phyloP scores from a whole-genome alignment of 257 asterid genomes.

The Solanum sejunctum region DNA sequence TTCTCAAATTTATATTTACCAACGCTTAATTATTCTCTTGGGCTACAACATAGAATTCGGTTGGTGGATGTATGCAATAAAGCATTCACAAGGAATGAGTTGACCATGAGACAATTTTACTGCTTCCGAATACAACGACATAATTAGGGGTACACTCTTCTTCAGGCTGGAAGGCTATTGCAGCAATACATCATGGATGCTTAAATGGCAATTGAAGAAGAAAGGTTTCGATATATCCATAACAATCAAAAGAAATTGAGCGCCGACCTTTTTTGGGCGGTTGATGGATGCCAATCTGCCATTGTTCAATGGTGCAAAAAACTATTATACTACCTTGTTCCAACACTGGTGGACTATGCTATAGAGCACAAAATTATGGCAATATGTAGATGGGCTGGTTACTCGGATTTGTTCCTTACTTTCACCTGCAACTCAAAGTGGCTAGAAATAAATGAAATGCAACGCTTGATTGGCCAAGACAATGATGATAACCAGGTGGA shows the following conservation, averaged over 20 bases:
- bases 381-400: not conserved
- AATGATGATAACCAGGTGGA: not conserved
- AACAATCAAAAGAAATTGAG: not conserved
- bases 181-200: too few species aligned
- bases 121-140: too few species aligned
- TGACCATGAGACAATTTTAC: too few species aligned
- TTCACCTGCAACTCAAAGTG: not conserved
- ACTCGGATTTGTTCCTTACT: not conserved
- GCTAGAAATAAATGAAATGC: not conserved
- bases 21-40: too few species aligned
- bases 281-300: not conserved
- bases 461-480: not conserved
- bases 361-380: not conserved
- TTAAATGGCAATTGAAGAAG: not conserved
- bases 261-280: not conserved
- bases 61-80: too few species aligned
- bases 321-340: not conserved
- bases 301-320: not conserved
- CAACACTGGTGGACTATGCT: not conserved
- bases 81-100: too few species aligned
- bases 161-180: too few species aligned
- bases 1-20: too few species aligned
- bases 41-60: too few species aligned
- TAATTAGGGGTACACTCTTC: too few species aligned
- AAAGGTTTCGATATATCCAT: not conserved